Evolutionary conservation across 176 grass and related monocot species (phyloP).

Genomic region (Echinochloa phyllopogon): DNA sequence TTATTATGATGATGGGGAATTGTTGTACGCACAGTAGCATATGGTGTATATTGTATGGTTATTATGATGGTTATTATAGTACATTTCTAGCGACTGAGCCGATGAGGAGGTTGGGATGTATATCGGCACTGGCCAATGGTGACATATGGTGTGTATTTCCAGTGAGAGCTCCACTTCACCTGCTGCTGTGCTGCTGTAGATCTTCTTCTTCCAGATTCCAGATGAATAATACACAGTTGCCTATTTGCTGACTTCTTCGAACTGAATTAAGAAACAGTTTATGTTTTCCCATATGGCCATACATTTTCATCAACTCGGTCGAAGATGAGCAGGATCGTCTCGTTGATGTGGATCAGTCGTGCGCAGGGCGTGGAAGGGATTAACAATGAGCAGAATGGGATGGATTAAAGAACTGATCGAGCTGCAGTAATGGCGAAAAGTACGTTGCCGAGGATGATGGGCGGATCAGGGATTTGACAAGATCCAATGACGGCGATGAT

Average conservation of each 20-base stretch:
- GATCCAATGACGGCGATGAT: too few relatives aligned
- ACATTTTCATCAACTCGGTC: not conserved
- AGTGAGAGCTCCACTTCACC: constrained; percentile 44
- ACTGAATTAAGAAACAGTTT: not conserved
- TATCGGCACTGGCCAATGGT: not conserved
- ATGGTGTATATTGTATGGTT: not conserved
- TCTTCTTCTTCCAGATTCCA: not conserved
- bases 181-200: not conserved
- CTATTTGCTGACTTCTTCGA: not conserved
- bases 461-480: too few relatives aligned
- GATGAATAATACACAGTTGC: not conserved
- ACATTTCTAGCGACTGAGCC: not conserved
- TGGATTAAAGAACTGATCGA: not conserved
- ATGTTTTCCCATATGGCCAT: not conserved
- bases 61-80: not conserved
- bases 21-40: not conserved
- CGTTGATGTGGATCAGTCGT: not conserved
- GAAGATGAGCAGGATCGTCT: not conserved
- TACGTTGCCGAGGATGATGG: not conserved
- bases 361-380: not conserved
- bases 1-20: not conserved
- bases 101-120: not conserved
- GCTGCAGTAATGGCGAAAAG: constrained; percentile 13
- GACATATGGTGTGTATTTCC: not conserved
- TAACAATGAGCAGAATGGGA: not conserved